These are phyloP conservation scores for Mycogone perniciosa DNA, from an alignment of 2,329 filamentous ascomycete genomes.

Conservation along the genomic window DNA sequence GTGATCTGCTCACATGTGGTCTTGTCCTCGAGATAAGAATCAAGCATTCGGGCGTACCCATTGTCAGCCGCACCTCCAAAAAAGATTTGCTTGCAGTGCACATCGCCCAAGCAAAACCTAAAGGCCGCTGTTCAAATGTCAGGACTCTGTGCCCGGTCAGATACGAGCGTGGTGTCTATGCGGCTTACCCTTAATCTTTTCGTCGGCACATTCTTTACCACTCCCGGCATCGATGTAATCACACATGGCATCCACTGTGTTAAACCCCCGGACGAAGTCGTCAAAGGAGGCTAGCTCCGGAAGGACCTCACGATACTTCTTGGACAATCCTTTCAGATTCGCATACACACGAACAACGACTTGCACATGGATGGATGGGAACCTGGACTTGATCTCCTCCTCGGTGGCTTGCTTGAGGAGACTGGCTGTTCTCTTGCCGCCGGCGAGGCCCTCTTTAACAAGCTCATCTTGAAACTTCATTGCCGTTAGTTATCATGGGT, in stretches of 20 bases:
- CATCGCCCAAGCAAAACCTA: slow-evolving; percentile 27
- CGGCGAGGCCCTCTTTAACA: slow-evolving; percentile 23
- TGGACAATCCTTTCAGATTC: slow-evolving; percentile 30
- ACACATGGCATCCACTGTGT: slow-evolving; percentile 30
- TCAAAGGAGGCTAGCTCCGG: slow-evolving; percentile 19
- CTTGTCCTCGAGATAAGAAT: slow-evolving; percentile 22
- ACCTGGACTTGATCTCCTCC: slow-evolving; percentile 10
- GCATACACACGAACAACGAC: slow-evolving; percentile 32
- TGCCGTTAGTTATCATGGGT: background rate
- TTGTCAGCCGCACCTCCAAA: slow-evolving; percentile 38
- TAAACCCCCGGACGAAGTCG: slow-evolving; percentile 36
- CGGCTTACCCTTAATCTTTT: slow-evolving; percentile 33
- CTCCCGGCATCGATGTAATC: slow-evolving; percentile 37
- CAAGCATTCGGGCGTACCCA: slow-evolving; percentile 36
- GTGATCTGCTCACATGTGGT: slow-evolving; percentile 26
- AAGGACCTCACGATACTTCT: slow-evolving; percentile 28
- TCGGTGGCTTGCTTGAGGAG: slow-evolving; percentile 21
- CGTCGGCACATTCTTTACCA: slow-evolving; percentile 37
- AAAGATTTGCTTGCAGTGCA: slow-evolving; percentile 34
- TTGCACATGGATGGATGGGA: slow-evolving; percentile 17
- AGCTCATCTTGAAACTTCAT: slow-evolving; percentile 29
- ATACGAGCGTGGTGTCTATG: background rate
- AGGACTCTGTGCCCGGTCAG: background rate
- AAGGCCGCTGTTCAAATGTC: slow-evolving; percentile 22
- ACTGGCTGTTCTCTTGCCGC: slow-evolving; percentile 25